A percentile compares a stretch with the other conserved stretches of the same genome.
Evolutionary conservation across 495 filamentous ascomycete species (phyloP).

Genomic region (Hypomontagnella monticulosa): DNA sequence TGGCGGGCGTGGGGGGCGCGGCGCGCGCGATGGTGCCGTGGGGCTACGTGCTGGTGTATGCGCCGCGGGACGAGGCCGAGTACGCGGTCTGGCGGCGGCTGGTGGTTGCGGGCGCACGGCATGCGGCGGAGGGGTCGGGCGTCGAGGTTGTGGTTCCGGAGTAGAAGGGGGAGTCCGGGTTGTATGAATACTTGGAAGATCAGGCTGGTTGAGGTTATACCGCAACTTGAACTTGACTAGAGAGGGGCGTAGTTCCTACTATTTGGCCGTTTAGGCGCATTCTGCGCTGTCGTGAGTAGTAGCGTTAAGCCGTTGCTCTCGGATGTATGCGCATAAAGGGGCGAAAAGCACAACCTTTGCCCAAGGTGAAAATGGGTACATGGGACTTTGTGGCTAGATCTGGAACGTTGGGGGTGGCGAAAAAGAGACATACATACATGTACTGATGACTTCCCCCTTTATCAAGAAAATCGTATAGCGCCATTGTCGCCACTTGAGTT

Average conservation of each 20-base stretch:
- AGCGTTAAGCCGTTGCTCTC: no score
- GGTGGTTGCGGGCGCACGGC: conserved; percentile 35
- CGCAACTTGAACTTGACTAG: neutral
- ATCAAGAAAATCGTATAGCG: no score
- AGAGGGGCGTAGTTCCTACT: neutral
- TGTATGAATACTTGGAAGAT: neutral
- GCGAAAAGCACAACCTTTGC: no score
- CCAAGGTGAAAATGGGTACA: no score
- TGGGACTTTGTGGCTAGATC: no score
- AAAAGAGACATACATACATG: no score
- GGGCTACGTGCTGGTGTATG: conserved; percentile 48
- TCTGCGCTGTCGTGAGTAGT: no score
- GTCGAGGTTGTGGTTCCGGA: conserved; percentile 27
- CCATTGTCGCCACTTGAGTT: no score
- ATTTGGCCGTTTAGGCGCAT: no score
- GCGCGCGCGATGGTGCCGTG: conserved; percentile 28
- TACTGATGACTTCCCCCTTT: no score
- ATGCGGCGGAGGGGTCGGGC: conserved; percentile 25
- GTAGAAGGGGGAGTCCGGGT: neutral
- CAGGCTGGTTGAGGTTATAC: neutral
- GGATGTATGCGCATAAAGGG: no score
- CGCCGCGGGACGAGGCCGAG: conserved; percentile 48
- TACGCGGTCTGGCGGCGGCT: conserved; percentile 37
- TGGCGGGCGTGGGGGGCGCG: conserved; percentile 38
- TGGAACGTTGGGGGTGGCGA: no score